Evolutionary conservation across 2,329 filamentous ascomycete species (phyloP).

Genomic region (Stachybotrys echinatus): DNA sequence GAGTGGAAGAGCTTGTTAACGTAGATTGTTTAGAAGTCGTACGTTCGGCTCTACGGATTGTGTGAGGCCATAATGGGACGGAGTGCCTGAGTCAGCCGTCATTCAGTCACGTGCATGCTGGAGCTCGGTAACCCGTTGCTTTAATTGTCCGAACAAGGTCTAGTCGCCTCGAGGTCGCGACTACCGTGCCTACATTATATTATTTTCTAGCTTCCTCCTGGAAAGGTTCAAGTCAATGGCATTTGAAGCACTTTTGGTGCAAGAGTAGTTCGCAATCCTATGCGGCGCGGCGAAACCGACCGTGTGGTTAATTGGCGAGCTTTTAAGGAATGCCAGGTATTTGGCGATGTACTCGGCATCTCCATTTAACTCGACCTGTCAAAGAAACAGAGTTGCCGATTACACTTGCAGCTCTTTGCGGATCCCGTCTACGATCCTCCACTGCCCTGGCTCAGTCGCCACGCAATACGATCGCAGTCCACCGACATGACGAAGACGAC

Average conservation of each 20-base stretch:
- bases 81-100: slow-evolving; percentile 28
- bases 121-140: not conserved
- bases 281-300: too few species aligned
- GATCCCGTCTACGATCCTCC: not conserved
- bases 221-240: too few species aligned
- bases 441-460: not conserved
- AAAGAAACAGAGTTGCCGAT: not conserved
- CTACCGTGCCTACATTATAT: too few species aligned
- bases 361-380: not conserved
- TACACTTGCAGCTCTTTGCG: not conserved
- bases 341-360: not conserved
- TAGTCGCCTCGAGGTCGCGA: too few species aligned
- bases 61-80: slow-evolving; percentile 34
- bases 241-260: too few species aligned
- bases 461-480: not conserved
- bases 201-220: too few species aligned
- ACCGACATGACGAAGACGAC: not conserved
- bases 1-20: slow-evolving; percentile 4
- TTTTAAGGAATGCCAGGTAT: not conserved
- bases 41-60: slow-evolving; percentile 21
- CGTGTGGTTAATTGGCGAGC: not conserved
- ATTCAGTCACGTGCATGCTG: not conserved
- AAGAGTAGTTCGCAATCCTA: too few species aligned
- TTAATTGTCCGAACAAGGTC: not conserved
- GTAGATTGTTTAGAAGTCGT: slow-evolving; percentile 13